Evolutionary conservation across 2,329 filamentous ascomycete genomes (phyloP), one percentile per base, ranked within the genome.

Genomic region (Alternaria incomplexa): DNA sequence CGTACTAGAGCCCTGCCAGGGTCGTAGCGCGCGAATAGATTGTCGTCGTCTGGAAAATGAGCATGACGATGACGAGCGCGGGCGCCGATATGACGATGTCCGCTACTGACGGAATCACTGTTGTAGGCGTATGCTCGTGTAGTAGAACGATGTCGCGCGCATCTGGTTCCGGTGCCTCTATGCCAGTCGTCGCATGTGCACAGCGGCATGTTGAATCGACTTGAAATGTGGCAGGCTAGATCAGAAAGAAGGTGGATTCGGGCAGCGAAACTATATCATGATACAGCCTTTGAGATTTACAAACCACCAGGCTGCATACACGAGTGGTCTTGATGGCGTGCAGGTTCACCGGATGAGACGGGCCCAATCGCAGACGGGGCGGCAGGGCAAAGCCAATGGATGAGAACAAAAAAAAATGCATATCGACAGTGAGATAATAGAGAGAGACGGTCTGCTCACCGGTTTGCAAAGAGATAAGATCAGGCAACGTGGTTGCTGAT

Each of bases 171-270:
- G 12, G 55, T 57, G 17, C 70, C 68, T 46, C 59, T 56, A 45
- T 66, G 65, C 28, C 45, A n/a, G 0, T 46, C 43, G 2, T 50
- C 63, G 28, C 67, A 73, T 2, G 20, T 4, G 17, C 56, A 44
- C 63, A 74, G 55, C 17, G 65, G 62, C 72, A 74, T 68, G 6
- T 23, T 64, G n/a, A 46, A 9, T 6, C 30, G 32, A 17, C 26
- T 5, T 12, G 13, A 13, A 15, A 30, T 11, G 17, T 36, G 55
- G 47, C n/a, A 56, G 30, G 51, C 51, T 56, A 13, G 26, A 43
- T n/a, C 6, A 10, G 28, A 17, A 17, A 32, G 30, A 15, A 15
- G 12, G 12, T 32, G 12, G 6, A 7, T 15, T 15, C 30, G 30
- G 30, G 30, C 12, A 32, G 30, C 12, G 30, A 15, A 32, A 32